Conservation (phyloP, 1,284 basidiomycete genomes). For the Trametes sp. region DNA sequence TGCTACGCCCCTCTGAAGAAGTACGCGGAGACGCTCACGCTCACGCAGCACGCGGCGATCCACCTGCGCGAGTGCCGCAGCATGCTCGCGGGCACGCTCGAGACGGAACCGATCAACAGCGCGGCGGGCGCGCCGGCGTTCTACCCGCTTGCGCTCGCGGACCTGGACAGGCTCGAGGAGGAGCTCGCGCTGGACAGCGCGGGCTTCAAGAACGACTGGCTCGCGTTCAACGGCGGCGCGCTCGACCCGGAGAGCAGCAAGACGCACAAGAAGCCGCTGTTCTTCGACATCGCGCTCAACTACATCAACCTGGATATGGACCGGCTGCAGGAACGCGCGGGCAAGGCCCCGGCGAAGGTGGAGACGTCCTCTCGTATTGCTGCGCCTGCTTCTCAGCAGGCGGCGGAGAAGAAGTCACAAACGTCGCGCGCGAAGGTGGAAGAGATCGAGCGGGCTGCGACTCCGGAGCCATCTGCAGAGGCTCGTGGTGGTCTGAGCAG, state of each 20-base stretch:
- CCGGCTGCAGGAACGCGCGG: slow-evolving; percentile 72
- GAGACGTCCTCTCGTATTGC: slow-evolving; percentile 30
- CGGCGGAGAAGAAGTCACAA: slow-evolving; percentile 38
- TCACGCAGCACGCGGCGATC: slow-evolving; percentile 73
- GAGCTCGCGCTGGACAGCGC: slow-evolving; percentile 57
- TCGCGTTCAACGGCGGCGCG: slow-evolving; percentile 74
- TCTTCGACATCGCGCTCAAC: slow-evolving; percentile 95
- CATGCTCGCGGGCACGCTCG: slow-evolving; percentile 47
- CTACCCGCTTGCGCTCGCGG: slow-evolving; percentile 57
- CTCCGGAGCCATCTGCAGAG: slow-evolving; percentile 48
- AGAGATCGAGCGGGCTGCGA: slow-evolving; percentile 46
- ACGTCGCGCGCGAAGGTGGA: slow-evolving; percentile 45
- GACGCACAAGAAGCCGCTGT: slow-evolving; percentile 80
- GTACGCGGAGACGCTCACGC: slow-evolving; percentile 74
- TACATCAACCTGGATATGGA: slow-evolving; percentile 89
- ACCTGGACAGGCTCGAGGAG: slow-evolving; percentile 61
- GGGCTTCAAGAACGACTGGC: slow-evolving; percentile 81
- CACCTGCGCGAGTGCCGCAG: slow-evolving; percentile 74
- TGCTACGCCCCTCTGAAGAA: slow-evolving; percentile 74
- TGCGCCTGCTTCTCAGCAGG: slow-evolving; percentile 32
- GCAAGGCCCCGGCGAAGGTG: slow-evolving; percentile 51
- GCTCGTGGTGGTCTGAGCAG: slow-evolving; percentile 49
- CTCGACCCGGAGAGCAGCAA: slow-evolving; percentile 51
- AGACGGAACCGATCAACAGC: slow-evolving; percentile 55
- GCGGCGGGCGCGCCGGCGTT: slow-evolving; percentile 52